Evolutionary conservation across 2,329 filamentous ascomycete genomes (phyloP).

Genomic region (Chaetomium sp.): DNA sequence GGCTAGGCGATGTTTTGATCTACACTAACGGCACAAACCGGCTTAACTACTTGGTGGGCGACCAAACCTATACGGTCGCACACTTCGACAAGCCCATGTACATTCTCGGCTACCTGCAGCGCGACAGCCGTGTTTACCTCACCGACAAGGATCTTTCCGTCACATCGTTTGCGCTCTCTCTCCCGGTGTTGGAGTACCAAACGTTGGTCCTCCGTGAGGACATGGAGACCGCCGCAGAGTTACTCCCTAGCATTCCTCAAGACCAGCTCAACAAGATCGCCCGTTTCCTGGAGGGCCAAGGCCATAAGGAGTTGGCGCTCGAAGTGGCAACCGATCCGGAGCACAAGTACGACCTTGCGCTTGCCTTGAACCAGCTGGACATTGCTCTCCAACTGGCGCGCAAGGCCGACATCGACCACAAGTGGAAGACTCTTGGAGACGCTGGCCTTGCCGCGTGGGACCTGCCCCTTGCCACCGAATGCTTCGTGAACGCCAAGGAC

Average conservation of each 20-base stretch:
- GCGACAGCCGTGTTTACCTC: conserved; percentile 91
- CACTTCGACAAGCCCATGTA: conserved; percentile 97
- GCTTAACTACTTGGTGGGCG: conserved; percentile 93
- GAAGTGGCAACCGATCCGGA: conserved; percentile 92
- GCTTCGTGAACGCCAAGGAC: conserved; percentile 86
- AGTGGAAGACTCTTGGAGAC: conserved; percentile 97
- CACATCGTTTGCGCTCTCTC: conserved; percentile 82
- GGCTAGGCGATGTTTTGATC: conserved; percentile 98
- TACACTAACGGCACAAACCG: conserved; percentile 97
- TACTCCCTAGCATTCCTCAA: conserved; percentile 76
- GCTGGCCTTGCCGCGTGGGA: conserved; percentile 84
- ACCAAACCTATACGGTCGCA: conserved; percentile 95
- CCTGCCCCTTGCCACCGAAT: conserved; percentile 80
- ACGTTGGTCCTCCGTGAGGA: conserved; percentile 91
- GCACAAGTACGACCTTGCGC: conserved; percentile 90
- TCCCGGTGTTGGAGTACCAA: conserved; percentile 93
- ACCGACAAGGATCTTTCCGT: conserved; percentile 93
- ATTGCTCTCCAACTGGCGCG: conserved; percentile 80
- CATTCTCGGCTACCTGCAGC: conserved; percentile 86
- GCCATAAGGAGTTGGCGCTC: conserved; percentile 90
- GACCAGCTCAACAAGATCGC: conserved; percentile 98
- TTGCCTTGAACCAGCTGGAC: conserved; percentile 74
- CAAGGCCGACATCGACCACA: conserved; percentile 82
- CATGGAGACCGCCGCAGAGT: conserved; percentile 81
- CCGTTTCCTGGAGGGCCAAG: conserved; percentile 92